These are phyloP conservation scores for Entomophthora muscae DNA, from an alignment of 371 early-diverging fungal genomes.

Conservation along the genomic window DNA sequence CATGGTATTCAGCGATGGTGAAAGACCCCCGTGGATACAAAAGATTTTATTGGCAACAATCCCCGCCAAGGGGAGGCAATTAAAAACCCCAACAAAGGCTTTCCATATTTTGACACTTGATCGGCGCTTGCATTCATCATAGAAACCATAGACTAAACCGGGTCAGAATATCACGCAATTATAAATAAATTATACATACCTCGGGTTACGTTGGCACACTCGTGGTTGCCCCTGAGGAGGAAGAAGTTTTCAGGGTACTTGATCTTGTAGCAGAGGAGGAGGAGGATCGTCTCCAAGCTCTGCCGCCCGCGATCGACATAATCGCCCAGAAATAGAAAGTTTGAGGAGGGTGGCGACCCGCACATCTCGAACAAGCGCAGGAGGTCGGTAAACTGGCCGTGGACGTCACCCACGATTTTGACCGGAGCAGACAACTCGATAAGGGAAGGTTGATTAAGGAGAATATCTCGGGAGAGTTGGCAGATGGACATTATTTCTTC, in stretches of 20 bases:
- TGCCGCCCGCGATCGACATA: constrained; percentile 97
- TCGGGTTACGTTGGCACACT: constrained; percentile 84
- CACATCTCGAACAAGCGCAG: constrained; percentile 62
- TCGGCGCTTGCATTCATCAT: constrained; percentile 90
- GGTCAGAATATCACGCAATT: not conserved
- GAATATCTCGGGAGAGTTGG: constrained; percentile 70
- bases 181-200: not conserved
- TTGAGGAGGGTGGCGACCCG: constrained; percentile 75
- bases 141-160: constrained; percentile 92
- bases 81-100: constrained; percentile 83
- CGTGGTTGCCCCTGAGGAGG: constrained; percentile 92
- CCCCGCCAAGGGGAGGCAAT: constrained; percentile 85
- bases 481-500: constrained; percentile 79
- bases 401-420: constrained; percentile 88
- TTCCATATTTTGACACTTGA: constrained; percentile 90
- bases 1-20: constrained; percentile 70
- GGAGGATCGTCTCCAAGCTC: constrained; percentile 83
- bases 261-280: constrained; percentile 88
- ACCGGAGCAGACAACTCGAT: constrained; percentile 91
- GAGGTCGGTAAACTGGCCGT: constrained; percentile 88
- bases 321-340: constrained; percentile 89
- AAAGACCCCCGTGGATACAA: constrained; percentile 94
- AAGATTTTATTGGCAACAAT: constrained; percentile 88
- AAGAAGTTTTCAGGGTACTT: constrained; percentile 90
- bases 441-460: constrained; percentile 83